A percentile compares a stretch with the other conserved stretches of the same genome.
Conservation (phyloP, 1,284 basidiomycete species). For the Sporisorium graminicola region DNA sequence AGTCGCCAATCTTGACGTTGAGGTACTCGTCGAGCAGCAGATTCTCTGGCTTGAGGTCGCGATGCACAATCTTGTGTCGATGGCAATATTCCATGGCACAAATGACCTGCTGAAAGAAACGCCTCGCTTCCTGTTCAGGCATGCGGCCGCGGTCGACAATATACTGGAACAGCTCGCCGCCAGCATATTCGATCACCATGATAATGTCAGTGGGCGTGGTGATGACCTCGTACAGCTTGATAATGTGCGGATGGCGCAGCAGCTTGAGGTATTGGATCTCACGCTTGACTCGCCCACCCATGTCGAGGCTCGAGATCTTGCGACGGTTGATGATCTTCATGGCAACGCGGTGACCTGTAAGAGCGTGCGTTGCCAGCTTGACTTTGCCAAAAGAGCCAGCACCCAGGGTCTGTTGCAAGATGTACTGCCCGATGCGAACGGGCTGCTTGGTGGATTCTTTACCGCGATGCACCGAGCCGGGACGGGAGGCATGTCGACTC, state of each 20-base stretch:
- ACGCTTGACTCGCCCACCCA: slow-evolving; percentile 79
- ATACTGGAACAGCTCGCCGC: slow-evolving; percentile 68
- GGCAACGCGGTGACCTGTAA: slow-evolving; percentile 94
- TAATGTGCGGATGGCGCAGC: slow-evolving; percentile 68
- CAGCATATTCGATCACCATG: slow-evolving; percentile 70
- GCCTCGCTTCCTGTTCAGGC: slow-evolving; percentile 65
- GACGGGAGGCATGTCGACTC: slow-evolving; percentile 34
- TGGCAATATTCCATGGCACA: slow-evolving; percentile 68
- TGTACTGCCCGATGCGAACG: slow-evolving; percentile 67
- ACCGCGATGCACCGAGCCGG: slow-evolving; percentile 30
- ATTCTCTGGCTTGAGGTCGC: slow-evolving; percentile 68
- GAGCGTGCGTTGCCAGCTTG: slow-evolving; percentile 93
- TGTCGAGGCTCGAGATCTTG: slow-evolving; percentile 87
- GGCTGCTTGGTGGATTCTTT: slow-evolving; percentile 48
- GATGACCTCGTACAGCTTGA: slow-evolving; percentile 70
- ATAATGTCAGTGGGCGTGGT: slow-evolving; percentile 68
- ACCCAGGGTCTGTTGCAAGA: slow-evolving; percentile 72
- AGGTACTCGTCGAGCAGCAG: slow-evolving; percentile 66
- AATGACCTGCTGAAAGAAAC: slow-evolving; percentile 69
- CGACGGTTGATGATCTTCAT: slow-evolving; percentile 98
- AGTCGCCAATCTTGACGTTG: slow-evolving; percentile 70
- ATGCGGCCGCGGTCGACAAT: slow-evolving; percentile 68
- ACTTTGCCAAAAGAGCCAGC: slow-evolving; percentile 96
- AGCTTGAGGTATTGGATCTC: slow-evolving; percentile 74
- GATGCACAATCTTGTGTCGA: slow-evolving; percentile 68